Percentiles rank a stretch among this genome's conserved stretches.
These are phyloP conservation scores for Fraxinus sp. DNA, from an alignment of 305 asterid species.

Conservation along the genomic window DNA sequence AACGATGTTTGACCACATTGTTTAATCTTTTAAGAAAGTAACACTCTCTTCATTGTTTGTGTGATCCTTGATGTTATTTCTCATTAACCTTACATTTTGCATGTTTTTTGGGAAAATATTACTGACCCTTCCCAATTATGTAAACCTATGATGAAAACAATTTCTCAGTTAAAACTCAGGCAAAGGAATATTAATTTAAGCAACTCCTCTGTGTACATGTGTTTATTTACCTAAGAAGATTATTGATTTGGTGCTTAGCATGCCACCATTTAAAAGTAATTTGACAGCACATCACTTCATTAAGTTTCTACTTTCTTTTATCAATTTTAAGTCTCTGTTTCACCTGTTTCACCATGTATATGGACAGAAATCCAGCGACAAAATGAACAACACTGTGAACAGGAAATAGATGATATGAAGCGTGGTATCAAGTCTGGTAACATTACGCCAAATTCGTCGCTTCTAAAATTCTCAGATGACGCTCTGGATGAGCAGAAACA, in stretches of 20 bases:
- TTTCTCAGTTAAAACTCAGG: background rate
- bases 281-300: background rate
- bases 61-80: background rate
- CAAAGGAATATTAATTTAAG: background rate
- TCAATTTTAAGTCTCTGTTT: background rate
- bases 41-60: background rate
- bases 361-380: slow-evolving; percentile 75
- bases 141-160: background rate
- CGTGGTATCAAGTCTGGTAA: slow-evolving; percentile 70
- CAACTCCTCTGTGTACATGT: background rate
- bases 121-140: slow-evolving; percentile 3
- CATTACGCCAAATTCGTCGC: slow-evolving; percentile 69
- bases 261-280: background rate
- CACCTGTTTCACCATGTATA: slow-evolving; percentile 15
- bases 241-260: background rate
- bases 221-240: background rate
- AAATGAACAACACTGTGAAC: slow-evolving; percentile 84
- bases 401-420: slow-evolving; percentile 83
- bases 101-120: background rate
- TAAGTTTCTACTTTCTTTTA: slow-evolving; percentile 2
- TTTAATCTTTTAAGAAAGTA: background rate
- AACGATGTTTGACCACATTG: background rate
- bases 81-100: background rate
- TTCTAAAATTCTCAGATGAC: slow-evolving; percentile 76
- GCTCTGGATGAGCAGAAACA: slow-evolving; percentile 95